Base-by-base conservation (phyloP, 208 protist genomes). In the Phytomonas francai region DNA sequence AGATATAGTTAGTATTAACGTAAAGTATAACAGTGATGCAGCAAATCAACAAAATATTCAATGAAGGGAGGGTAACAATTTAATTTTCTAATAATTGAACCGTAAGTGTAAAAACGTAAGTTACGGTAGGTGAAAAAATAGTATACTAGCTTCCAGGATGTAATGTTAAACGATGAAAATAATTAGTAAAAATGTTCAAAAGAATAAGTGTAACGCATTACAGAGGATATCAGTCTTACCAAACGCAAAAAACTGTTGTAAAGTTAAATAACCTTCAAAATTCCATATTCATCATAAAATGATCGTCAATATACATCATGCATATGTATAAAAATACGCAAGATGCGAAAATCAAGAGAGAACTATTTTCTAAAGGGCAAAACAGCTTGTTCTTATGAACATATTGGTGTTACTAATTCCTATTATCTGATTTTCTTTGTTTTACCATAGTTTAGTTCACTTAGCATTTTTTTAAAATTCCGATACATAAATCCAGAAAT, bases 1-100 rank as follows among this genome's bases (percentile, higher is more conserved):
- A 28, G 49, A 63, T 30, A 11, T 9, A 51, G 16, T 27, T 9
- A 56, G 30, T 56, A 65, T 32, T 9, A 65, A 14, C 12, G 28
- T 36, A 34, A 73, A 34, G 28, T 59, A 45, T 68, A 30, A 62
- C 29, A 67, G n/a, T 29, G 34, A 63, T 14, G 30, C 45, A 22
- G 33, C 59, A 60, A 49, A 66, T n/a, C 39, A 32, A 49, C n/a
- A 69, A 69, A 5, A 61, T 68, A 72, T 62, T 49, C 45, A 57
- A 67, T 58, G 63, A 75, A 75, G 33, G 32, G 57, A 65, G 30
- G 29, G 6, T 45, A 59, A 70, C 42, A 30, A 11, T 28, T n/a
- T 4, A 28, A 59, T 57, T 57, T 22, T 57, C 49, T 57, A 25
- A 57, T 57, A 27, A 25, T 57, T 25, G 49, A 57, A 27, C 25